Evolutionary conservation across 2,329 filamentous ascomycete genomes (phyloP), one percentile per base, ranked within the genome.

Genomic region (Rhinocladiella mackenziei): DNA sequence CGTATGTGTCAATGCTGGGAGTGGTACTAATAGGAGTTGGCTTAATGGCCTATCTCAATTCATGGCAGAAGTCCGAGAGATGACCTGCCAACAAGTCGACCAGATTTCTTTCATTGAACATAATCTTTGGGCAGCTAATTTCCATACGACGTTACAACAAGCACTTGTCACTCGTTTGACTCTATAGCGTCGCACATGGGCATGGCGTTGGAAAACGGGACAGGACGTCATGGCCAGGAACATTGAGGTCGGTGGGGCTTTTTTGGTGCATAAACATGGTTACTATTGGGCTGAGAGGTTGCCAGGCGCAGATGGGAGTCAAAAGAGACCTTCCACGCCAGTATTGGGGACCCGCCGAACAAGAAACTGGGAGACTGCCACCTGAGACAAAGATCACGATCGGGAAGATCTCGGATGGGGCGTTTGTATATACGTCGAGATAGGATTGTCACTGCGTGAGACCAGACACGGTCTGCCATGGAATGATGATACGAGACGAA

Each of bases 11-110:
- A 2, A 88, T 91, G 77, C 67, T 92, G 33, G 84, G 86, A 8
- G 86, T 92, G 22, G 86, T 92, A 18, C 65, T 92, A 43, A 70
- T 92, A 49, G 86, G 86, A 22, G 83, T 92, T 69, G 84, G 86
- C 10, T 64, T 92, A 53, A 92, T 92, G 86, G 85, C 84, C 30
- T 89, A 89, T 65, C 74, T 92, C 56, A 92, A 92, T 60, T 83
- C 84, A 39, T 91, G 85, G 85, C 84, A 88, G 58, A 74, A 73
- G 58, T 63, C 68, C 42, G 73, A 75, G 48, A 68, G 67, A 61
- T 74, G 62, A 63, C 31, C 17, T 13, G 18, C 26, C 15, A 22
- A 19, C 7, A 19, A n/a, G n/a, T 11, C 23, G 5, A n/a, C 15
- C 10, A 23, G 14, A 39, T 18, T 20, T 25, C 25, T 37, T 52